Conservation (phyloP, 257 asterid species). For the Schizonepeta tenuifolia region DNA sequence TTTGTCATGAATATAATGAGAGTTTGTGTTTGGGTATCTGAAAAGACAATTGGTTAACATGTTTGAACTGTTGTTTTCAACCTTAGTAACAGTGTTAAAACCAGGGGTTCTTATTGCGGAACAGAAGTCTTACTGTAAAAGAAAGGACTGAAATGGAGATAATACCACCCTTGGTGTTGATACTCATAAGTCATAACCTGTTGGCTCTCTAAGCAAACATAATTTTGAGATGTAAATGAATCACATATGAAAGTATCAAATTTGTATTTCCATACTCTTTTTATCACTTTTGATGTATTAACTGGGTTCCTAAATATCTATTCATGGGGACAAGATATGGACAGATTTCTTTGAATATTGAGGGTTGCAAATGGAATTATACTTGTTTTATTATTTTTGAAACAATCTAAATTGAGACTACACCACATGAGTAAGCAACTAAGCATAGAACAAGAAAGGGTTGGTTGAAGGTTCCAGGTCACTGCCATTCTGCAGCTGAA, state of each 20-base stretch:
- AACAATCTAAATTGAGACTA: too few relatives aligned
- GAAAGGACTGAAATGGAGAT: not conserved
- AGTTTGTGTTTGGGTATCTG: slow-evolving; percentile 1
- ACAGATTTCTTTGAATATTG: too few relatives aligned
- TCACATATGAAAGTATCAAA: not conserved
- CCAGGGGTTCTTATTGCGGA: not conserved
- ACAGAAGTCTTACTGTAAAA: not conserved
- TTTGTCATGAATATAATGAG: not conserved
- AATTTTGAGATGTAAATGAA: not conserved
- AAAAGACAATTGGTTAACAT: not conserved
- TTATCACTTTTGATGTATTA: too few relatives aligned
- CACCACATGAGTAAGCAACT: too few relatives aligned
- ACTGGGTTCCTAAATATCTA: too few relatives aligned
- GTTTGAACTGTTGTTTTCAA: not conserved
- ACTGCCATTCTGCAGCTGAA: not conserved
- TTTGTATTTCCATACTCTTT: not conserved
- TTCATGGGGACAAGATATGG: too few relatives aligned
- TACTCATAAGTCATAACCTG: not conserved
- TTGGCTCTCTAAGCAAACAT: not conserved
- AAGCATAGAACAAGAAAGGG: too few relatives aligned
- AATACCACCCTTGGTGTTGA: not conserved
- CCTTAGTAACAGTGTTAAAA: not conserved
- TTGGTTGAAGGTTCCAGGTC: too few relatives aligned
- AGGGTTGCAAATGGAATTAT: too few relatives aligned
- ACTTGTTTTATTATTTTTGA: too few relatives aligned